These are phyloP conservation scores for Suillus spraguei DNA, from an alignment of 768 basidiomycete genomes.

Conservation along the genomic window DNA sequence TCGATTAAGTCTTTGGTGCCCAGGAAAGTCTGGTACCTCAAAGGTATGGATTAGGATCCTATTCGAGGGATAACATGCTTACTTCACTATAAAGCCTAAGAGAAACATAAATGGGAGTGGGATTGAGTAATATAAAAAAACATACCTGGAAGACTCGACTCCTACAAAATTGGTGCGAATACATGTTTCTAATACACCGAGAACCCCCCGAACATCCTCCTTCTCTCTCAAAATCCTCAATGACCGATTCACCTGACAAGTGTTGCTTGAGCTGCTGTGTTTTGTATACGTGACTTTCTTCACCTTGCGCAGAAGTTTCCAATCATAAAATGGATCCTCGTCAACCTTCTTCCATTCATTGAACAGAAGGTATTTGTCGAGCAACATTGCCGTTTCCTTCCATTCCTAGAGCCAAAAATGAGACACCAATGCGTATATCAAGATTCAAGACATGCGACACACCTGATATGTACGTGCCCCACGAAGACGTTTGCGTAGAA, in stretches of 20 bases:
- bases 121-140: background rate
- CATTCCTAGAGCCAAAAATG: slow-evolving; percentile 60
- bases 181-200: slow-evolving; percentile 91
- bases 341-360: slow-evolving; percentile 89
- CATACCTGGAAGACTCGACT: slow-evolving; percentile 79
- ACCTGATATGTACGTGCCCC: slow-evolving; percentile 76
- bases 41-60: slow-evolving; percentile 17
- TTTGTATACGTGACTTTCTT: background rate
- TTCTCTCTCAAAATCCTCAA: slow-evolving; percentile 69
- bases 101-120: slow-evolving; percentile 8
- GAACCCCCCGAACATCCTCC: slow-evolving; percentile 81
- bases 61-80: slow-evolving; percentile 16
- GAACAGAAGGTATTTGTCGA: slow-evolving; percentile 86
- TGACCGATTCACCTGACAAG: slow-evolving; percentile 70
- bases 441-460: slow-evolving; percentile 15
- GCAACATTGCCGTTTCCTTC: slow-evolving; percentile 74
- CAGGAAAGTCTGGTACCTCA: slow-evolving; percentile 71
- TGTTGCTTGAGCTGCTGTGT: background rate
- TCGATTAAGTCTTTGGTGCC: slow-evolving; percentile 93
- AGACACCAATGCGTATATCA: background rate
- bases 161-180: slow-evolving; percentile 93
- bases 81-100: slow-evolving; percentile 89
- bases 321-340: slow-evolving; percentile 91
- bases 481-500: slow-evolving; percentile 73
- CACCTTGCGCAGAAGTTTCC: slow-evolving; percentile 81